Percentiles rank a stretch among this genome's conserved stretches.
phyloP scores from a whole-genome alignment of 2,329 filamentous ascomycete genomes.

The Colletotrichum lentis region DNA sequence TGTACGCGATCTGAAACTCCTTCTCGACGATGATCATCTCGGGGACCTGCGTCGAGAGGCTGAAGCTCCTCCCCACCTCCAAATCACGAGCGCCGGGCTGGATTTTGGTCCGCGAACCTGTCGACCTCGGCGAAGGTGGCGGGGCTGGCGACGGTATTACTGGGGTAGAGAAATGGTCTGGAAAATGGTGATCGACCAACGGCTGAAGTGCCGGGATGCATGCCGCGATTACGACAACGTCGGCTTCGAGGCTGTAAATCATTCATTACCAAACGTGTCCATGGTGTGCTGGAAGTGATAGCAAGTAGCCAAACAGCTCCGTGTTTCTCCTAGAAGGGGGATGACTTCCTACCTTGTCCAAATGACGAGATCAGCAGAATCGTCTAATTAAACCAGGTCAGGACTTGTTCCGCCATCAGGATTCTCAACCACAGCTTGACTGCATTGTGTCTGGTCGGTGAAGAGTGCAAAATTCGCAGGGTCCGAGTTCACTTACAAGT shows the following conservation, averaged over 20 bases:
- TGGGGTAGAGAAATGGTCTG: neutral
- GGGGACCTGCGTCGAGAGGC: neutral
- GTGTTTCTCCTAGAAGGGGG: too few species aligned
- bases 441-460: too few species aligned
- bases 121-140: neutral
- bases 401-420: rapidly evolving
- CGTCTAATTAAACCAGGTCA: conserved; percentile 1
- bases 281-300: neutral
- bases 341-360: conserved; percentile 23
- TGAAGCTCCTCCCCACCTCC: conserved; percentile 3
- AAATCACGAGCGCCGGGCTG: conserved; percentile 1
- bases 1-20: conserved; percentile 22
- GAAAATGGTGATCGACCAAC: conserved; percentile 34
- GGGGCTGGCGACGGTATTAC: neutral
- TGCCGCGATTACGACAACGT: conserved; percentile 47
- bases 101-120: neutral
- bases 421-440: neutral
- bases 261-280: neutral
- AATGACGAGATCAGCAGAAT: conserved; percentile 24
- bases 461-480: too few species aligned
- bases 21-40: conserved; percentile 31
- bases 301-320: too few species aligned
- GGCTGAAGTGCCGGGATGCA: conserved; percentile 48
- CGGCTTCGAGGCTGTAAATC: conserved; percentile 45
- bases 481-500: conserved; percentile 39